A percentile compares a stretch with the other conserved stretches of the same genome.
Evolutionary conservation across 805 yeast genomes (phyloP).

Genomic region (Starmerella bombicola): DNA sequence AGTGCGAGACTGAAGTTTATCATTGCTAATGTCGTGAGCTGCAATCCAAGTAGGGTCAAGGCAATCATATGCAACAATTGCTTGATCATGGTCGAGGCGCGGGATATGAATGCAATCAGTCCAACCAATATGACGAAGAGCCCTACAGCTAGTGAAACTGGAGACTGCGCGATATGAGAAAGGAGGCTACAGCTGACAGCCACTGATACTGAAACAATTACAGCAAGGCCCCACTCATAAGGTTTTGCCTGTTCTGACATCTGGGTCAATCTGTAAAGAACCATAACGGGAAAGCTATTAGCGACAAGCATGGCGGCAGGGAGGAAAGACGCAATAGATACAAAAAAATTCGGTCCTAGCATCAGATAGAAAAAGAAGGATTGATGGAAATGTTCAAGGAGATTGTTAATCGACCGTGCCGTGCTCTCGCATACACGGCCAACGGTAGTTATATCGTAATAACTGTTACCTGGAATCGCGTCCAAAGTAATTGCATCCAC

Average conservation of each 20-base stretch:
- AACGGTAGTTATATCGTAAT: slow-evolving; percentile 75
- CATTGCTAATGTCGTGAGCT: slow-evolving; percentile 60
- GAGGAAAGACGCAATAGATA: slow-evolving; percentile 84
- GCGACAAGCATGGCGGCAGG: slow-evolving; percentile 74
- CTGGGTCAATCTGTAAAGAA: slow-evolving; percentile 32
- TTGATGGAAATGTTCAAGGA: slow-evolving; percentile 92
- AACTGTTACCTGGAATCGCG: slow-evolving; percentile 45
- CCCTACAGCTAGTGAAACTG: neutral
- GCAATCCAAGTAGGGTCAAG: slow-evolving; percentile 51
- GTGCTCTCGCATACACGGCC: slow-evolving; percentile 84
- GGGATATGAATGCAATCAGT: neutral
- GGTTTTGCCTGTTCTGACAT: neutral
- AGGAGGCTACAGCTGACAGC: neutral
- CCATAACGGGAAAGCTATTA: slow-evolving; percentile 53
- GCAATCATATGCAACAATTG: slow-evolving; percentile 34
- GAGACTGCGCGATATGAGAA: neutral
- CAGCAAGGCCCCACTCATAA: neutral
- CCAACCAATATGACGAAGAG: neutral
- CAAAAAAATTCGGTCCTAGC: slow-evolving; percentile 65
- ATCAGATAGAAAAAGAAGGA: slow-evolving; percentile 85
- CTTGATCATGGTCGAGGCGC: neutral
- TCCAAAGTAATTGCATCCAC: slow-evolving; percentile 76
- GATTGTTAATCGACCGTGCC: slow-evolving; percentile 78
- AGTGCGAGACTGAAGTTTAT: slow-evolving; percentile 77
- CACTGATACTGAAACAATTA: neutral